phyloP scores from a whole-genome alignment of 257 asterid genomes.

The Solanum boliviense region DNA sequence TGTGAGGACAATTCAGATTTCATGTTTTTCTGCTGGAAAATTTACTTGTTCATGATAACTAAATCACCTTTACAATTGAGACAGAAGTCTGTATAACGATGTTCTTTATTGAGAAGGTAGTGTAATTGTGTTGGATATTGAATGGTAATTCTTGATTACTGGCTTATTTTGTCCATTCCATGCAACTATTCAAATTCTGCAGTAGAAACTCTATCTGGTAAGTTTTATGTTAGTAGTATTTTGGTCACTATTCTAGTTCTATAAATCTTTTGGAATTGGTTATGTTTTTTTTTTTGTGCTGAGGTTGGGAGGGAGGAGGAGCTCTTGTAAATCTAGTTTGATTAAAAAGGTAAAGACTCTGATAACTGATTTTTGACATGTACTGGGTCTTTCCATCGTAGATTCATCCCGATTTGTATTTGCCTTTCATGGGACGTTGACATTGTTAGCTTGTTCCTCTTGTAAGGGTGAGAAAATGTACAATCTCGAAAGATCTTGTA shows the following conservation, averaged over 20 bases:
- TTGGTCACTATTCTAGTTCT: background rate
- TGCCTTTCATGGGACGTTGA: background rate
- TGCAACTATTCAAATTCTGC: background rate
- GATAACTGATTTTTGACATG: background rate
- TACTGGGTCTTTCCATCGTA: background rate
- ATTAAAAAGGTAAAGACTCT: background rate
- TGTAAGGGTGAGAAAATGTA: background rate
- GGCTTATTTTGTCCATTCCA: background rate
- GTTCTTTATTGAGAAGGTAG: background rate
- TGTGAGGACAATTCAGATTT: background rate
- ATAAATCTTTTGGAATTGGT: background rate
- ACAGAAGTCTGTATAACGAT: background rate
- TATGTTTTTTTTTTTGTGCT: background rate
- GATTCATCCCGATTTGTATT: slow-evolving; percentile 1
- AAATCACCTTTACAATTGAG: background rate
- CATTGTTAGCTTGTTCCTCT: background rate
- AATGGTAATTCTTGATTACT: background rate
- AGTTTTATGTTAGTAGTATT: background rate
- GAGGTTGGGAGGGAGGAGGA: background rate
- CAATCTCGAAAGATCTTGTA: background rate
- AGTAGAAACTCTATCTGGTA: background rate
- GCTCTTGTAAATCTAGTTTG: background rate
- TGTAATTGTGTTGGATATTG: background rate
- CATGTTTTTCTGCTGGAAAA: background rate
- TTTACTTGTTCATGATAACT: background rate